phyloP scores from a whole-genome alignment of 1,139 yeast species.

The Taphrina flavorubra region DNA sequence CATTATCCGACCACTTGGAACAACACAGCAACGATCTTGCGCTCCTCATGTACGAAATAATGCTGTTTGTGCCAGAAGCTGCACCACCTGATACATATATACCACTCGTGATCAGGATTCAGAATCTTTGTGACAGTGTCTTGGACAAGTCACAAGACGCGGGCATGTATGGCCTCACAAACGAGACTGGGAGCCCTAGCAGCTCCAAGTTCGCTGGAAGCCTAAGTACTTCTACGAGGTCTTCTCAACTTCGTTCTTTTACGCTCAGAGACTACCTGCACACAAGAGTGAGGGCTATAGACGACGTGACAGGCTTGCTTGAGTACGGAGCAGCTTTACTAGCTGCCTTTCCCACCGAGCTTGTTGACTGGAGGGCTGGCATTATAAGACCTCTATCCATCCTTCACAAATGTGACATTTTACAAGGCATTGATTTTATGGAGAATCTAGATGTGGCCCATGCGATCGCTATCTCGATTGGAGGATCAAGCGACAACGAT shows the following conservation, averaged over 20 bases:
- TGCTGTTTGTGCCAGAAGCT: constrained; percentile 28
- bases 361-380: constrained; percentile 18
- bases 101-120: not conserved
- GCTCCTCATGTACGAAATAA: constrained; percentile 6
- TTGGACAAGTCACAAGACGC: not conserved
- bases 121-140: not conserved
- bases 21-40: not conserved
- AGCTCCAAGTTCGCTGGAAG: not conserved
- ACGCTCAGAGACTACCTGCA: constrained; percentile 16
- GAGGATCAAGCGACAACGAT: constrained; percentile 1
- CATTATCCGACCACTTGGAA: constrained; percentile 7
- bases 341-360: constrained; percentile 15
- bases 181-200: too few species aligned
- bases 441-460: constrained; percentile 7
- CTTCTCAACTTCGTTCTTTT: not conserved
- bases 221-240: not conserved
- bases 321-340: not conserved
- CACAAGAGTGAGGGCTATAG: constrained; percentile 9
- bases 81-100: not conserved
- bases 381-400: constrained; percentile 13
- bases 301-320: constrained; percentile 2
- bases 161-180: not conserved
- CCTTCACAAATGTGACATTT: constrained; percentile 10
- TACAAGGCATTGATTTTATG: not conserved
- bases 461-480: constrained; percentile 6